Percentiles rank a stretch among this genome's conserved stretches.
Conservation (phyloP, 345 rosid genomes). For the Noccaea caerulescens region DNA sequence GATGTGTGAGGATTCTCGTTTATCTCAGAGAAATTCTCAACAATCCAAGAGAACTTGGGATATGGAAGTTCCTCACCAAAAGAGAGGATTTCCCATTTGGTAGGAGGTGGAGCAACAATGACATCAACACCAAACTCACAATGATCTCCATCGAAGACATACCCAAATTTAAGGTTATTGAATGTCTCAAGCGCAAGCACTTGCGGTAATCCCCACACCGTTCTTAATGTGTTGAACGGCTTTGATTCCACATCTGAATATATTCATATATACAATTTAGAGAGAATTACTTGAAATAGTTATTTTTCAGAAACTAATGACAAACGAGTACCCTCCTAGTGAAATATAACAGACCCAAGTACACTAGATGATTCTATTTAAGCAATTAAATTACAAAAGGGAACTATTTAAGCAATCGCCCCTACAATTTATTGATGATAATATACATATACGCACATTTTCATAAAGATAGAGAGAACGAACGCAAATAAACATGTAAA, state of each 20-base stretch:
- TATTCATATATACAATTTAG: no score
- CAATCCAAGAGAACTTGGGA: constrained; percentile 4
- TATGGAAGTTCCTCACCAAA: not conserved
- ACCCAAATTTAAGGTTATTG: constrained; percentile 1
- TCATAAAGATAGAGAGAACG: no score
- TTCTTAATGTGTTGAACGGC: constrained; percentile 8
- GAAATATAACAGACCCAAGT: no score
- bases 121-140: constrained; percentile 36
- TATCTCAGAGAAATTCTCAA: not conserved
- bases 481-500: not conserved
- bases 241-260: not conserved
- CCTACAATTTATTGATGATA: no score
- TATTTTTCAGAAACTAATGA: no score
- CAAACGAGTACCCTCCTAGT: no score
- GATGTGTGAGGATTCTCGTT: not conserved
- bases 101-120: constrained; percentile 2
- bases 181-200: constrained; percentile 15
- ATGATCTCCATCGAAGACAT: constrained; percentile 21
- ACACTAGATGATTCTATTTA: no score
- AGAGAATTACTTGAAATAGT: no score
- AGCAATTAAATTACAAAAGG: no score
- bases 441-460: no score
- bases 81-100: constrained; percentile 14
- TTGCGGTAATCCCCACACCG: not conserved
- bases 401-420: no score